Evolutionary conservation across 257 asterid species (phyloP).

Genomic region (Solanum tarapatanum): DNA sequence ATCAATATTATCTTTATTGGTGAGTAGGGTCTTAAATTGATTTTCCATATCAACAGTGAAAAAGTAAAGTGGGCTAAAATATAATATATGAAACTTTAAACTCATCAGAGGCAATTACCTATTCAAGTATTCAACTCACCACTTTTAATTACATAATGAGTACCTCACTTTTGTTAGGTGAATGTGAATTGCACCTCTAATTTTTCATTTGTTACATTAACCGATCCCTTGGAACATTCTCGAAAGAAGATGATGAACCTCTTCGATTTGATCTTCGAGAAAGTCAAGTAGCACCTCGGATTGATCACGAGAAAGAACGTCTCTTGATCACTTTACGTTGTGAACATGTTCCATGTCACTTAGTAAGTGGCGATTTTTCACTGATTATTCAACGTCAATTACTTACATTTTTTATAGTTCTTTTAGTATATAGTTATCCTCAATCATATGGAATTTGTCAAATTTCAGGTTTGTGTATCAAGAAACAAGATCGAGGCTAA

Average conservation of each 20-base stretch:
- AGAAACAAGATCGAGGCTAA: not conserved
- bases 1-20: not conserved
- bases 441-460: not conserved
- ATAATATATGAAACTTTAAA: not conserved
- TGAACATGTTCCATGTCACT: not conserved
- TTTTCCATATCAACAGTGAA: not conserved
- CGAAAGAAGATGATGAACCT: not conserved
- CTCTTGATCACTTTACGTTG: not conserved
- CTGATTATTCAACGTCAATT: not conserved
- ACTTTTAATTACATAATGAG: not conserved
- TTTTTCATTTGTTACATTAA: not conserved
- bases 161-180: not conserved
- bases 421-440: too few relatives aligned
- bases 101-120: not conserved
- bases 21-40: not conserved
- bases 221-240: not conserved
- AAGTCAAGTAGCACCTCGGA: not conserved
- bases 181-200: not conserved
- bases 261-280: not conserved
- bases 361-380: not conserved
- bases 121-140: not conserved
- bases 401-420: not conserved
- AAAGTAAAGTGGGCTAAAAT: slow-evolving; percentile 4
- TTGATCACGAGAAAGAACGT: not conserved
- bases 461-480: not conserved